Base-by-base conservation (phyloP, 257 asterid species). In the Pogostemon cablin region DNA sequence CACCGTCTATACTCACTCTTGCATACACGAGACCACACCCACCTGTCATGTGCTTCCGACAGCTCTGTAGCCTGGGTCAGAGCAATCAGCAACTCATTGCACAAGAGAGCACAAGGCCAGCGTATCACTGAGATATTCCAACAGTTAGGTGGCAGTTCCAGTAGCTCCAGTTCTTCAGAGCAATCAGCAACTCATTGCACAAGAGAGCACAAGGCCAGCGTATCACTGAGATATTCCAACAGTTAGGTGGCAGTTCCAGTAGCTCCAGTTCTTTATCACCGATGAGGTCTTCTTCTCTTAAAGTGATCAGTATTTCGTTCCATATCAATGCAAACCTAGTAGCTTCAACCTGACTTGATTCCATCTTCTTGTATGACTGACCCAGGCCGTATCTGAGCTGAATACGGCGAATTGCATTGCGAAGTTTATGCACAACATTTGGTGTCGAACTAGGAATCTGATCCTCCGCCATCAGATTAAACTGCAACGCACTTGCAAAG, bases 401-500 rank as follows among this genome's bases (percentile, higher is more conserved):
- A 65, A 87, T 11, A 65, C 98, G 88, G 68, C 85, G 93, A 57
- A 87, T 69, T 39, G 95, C 89, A 68, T 93, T 85, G 3, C 95
- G 90, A 17, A 93, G 75, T 73, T 80, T 93, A 65, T 85, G 87
- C 71, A 84, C 86, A 48, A 87, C 81, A 8, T 88, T 83, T 62
- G 75, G 86, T 77, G 71, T 77, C 1, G 90, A 75, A 73, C 54
- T 78, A 40, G 61, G 52, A 48, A 38, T 42, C 58, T 72, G 82
- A 70, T 81, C 79, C 79, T 90, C 98, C 0, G 98, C 85, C 84
- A 87, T 87, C 62, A 93, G 82, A 81, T 84, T 90, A 66, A 93
- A 93, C 81, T 93, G 98, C 90, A 93, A 78, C 39, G 98, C 98
- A 68, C 97, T 87, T 20, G 97, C 95, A 76, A 93, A 93, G 80